Base-by-base conservation (phyloP, 148 eudicot genomes). In the Chenopodium quinoa region DNA sequence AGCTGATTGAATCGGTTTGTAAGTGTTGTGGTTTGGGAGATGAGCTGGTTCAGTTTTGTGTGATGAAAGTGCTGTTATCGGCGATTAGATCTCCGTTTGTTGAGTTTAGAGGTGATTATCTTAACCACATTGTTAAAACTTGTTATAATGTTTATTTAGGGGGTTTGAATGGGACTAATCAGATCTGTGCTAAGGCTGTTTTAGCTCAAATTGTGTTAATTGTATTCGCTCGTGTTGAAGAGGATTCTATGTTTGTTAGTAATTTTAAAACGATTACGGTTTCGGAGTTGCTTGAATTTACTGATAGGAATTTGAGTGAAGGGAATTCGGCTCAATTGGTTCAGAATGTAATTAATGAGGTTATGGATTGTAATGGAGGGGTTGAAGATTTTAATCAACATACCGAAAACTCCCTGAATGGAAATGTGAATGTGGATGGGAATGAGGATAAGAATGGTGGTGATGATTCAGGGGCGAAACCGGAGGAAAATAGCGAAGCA, bases 111-210 rank as follows among this genome's bases (percentile, higher is more conserved):
- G 99, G 94, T 0, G 99, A 96, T 72, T 92, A 91, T 76, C 81
- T 94, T 22, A 83, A 87, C 40, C 88, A 91, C 70, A 86, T 94
- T 83, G 97, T 94, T 0, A 86, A 91, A 83, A 90, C 92, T 44
- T 96, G 99, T 82, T 96, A 96, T 71, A 94, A 96, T 83, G 88
- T 96, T 5, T 96, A 96, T 83, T 78, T 96, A 1, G 95, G 98
- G 5, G 99, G 95, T 6, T 75, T 79, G 62, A 92, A 78, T 87
- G 97, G 98, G 64, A 91, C 99, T n/a, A 91, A 92, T 86, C 99
- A 92, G 90, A 92, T 96, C 84, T 96, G 99, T 78, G 99, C 98
- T 0, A 96, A 94, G 86, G 85, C 97, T 2, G 97, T 96, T 71
- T 86, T 96, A 20, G 99, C 99, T 16, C 99, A 96, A 88, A 92